phyloP scores from a whole-genome alignment of 2,329 filamentous ascomycete genomes.

The Phialophora macrospora region DNA sequence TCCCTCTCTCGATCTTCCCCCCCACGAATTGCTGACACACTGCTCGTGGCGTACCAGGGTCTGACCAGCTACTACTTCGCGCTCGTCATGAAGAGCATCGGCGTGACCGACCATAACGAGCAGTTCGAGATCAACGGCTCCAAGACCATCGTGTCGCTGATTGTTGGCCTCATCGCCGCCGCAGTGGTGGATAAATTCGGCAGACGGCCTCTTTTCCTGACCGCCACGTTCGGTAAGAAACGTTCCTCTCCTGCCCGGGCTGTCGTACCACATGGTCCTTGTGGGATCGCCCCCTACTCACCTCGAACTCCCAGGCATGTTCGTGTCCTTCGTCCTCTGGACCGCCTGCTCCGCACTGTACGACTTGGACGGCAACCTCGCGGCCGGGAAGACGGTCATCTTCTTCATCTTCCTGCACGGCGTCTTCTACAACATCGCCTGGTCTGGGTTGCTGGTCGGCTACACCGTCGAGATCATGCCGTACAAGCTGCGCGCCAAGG shows the following conservation, averaged over 20 bases:
- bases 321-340: conserved; percentile 50
- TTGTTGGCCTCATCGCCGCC: conserved; percentile 62
- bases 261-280: neutral
- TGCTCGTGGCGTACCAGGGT: neutral
- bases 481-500: conserved; percentile 55
- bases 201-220: conserved; percentile 62
- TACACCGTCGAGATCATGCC: conserved; percentile 57
- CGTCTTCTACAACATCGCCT: conserved; percentile 49
- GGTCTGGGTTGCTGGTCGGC: conserved; percentile 44
- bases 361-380: conserved; percentile 41
- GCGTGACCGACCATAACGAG: conserved; percentile 52
- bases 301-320: conserved; percentile 45
- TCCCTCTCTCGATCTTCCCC: conserved; percentile 42
- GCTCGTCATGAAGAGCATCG: conserved; percentile 53
- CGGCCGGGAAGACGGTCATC: conserved; percentile 45
- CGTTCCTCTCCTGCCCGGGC: neutral
- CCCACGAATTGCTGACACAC: neutral
- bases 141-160: conserved; percentile 45
- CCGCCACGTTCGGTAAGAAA: conserved; percentile 41
- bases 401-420: conserved; percentile 51
- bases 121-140: conserved; percentile 22
- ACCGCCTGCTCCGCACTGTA: conserved; percentile 49
- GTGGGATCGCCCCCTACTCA: too few species aligned
- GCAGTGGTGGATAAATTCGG: conserved; percentile 61
- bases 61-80: conserved; percentile 46